A percentile compares a stretch with the other conserved stretches of the same genome.
Evolutionary conservation across 225 moss, liverwort and hornwort species (phyloP).

Genomic region (Antitrichia curtipendula): DNA sequence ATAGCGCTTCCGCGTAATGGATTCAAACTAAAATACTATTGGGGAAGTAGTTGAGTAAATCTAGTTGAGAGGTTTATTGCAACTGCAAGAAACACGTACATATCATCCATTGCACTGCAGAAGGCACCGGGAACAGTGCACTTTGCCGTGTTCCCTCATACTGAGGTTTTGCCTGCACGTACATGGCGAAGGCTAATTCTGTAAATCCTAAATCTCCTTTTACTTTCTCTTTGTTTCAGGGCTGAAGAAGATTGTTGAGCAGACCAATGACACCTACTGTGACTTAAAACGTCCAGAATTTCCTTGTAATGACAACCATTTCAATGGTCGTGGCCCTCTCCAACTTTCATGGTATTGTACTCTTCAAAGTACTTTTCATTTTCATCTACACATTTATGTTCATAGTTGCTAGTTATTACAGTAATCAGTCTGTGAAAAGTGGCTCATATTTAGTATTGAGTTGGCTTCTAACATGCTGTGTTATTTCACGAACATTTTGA

Average conservation of each 20-base stretch:
- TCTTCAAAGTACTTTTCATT: background rate
- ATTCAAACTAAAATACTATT: background rate
- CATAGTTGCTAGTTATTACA: background rate
- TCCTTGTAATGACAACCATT: constrained; percentile 18
- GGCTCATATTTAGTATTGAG: background rate
- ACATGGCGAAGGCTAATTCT: too few relatives aligned
- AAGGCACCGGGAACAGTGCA: background rate
- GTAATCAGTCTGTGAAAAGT: background rate
- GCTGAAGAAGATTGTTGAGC: constrained; percentile 5
- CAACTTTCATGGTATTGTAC: constrained; percentile 42
- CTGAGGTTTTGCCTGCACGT: background rate
- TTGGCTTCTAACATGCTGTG: background rate
- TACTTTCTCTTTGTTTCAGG: background rate
- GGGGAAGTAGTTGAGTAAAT: background rate
- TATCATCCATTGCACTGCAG: background rate
- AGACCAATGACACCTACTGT: constrained; percentile 13
- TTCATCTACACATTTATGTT: background rate
- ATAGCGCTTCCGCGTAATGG: background rate
- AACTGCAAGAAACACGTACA: background rate
- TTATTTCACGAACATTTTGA: background rate
- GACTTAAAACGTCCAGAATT: background rate
- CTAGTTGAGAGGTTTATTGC: too few relatives aligned
- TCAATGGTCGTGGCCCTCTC: constrained; percentile 55
- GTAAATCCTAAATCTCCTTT: background rate
- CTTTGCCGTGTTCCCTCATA: background rate